A percentile compares a stretch with the other conserved stretches of the same genome.
Conservation (phyloP, 202 grass and related monocot genomes). For the Setaria italica region DNA sequence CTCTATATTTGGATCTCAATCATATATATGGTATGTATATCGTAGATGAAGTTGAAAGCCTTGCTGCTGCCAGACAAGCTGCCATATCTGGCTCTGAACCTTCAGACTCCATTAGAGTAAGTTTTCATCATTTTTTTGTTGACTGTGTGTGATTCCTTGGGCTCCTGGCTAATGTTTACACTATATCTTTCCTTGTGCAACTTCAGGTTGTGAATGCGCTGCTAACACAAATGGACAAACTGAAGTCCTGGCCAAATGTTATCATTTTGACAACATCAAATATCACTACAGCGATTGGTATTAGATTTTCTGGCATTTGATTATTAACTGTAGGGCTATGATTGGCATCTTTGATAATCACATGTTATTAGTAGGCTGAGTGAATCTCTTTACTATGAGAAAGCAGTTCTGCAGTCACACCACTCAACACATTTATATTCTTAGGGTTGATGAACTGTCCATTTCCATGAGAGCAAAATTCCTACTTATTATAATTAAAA, state of each 20-base stretch:
- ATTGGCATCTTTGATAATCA: constrained; percentile 17
- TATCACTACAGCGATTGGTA: constrained; percentile 99
- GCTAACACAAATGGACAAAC: constrained; percentile 98
- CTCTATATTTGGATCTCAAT: constrained; percentile 36
- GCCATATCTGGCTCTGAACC: constrained; percentile 99
- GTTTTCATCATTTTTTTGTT: constrained; percentile 35
- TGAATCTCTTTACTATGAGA: neutral
- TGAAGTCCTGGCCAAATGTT: constrained; percentile 98
- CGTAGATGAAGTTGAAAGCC: constrained; percentile 99
- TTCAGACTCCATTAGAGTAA: constrained; percentile 99
- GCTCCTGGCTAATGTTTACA: constrained; percentile 13
- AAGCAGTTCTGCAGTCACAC: constrained; percentile 1
- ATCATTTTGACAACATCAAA: constrained; percentile 99
- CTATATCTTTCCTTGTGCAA: constrained; percentile 43
- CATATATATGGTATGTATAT: constrained; percentile 32
- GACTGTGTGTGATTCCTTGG: constrained; percentile 15
- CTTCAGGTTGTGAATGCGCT: constrained; percentile 96
- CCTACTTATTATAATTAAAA: constrained; percentile 9
- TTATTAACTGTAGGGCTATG: neutral
- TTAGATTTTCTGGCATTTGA: constrained; percentile 40
- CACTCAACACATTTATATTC: constrained; percentile 11
- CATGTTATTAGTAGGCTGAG: constrained; percentile 26
- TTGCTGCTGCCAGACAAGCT: constrained; percentile 98
- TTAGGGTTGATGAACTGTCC: neutral
- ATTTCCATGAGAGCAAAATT: constrained; percentile 32